phyloP scores from a whole-genome alignment of 2,329 filamentous ascomycete species.

The Leptographium radiaticola region DNA sequence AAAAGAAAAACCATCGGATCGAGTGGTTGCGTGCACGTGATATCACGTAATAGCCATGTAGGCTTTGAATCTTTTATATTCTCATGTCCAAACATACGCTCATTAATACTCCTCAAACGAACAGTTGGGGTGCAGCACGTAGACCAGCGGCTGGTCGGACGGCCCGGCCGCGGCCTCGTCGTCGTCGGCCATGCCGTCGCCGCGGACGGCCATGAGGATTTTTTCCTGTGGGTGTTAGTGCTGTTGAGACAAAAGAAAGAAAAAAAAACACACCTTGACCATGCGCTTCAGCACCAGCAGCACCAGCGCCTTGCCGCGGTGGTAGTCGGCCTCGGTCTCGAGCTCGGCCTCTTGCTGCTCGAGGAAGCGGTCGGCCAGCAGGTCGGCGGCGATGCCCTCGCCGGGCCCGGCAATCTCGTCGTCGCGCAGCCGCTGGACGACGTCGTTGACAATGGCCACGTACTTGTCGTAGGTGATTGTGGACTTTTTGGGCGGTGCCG shows the following conservation, averaged over 20 bases:
- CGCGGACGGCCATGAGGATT: slow-evolving; percentile 70
- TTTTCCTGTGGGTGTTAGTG: slow-evolving; percentile 48
- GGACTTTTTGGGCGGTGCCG: slow-evolving; percentile 32
- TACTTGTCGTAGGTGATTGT: slow-evolving; percentile 96
- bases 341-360: slow-evolving; percentile 82
- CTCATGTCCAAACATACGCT: not conserved
- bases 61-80: not conserved
- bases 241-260: no score
- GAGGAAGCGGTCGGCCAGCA: slow-evolving; percentile 77
- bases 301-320: slow-evolving; percentile 58
- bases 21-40: no score
- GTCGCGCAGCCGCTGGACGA: slow-evolving; percentile 72
- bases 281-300: slow-evolving; percentile 87
- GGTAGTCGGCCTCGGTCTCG: slow-evolving; percentile 66
- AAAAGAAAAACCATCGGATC: no score
- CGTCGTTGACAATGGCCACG: slow-evolving; percentile 73
- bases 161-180: slow-evolving; percentile 26
- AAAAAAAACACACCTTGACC: slow-evolving; percentile 61
- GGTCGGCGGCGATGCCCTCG: slow-evolving; percentile 75
- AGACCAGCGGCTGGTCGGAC: slow-evolving; percentile 44
- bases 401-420: slow-evolving; percentile 59
- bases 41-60: no score
- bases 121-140: slow-evolving; percentile 90
- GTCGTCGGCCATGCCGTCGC: slow-evolving; percentile 39
- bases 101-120: slow-evolving; percentile 52